These are phyloP conservation scores for Pleurozium schreberi DNA, from an alignment of 225 moss, liverwort and hornwort species.

Conservation along the genomic window DNA sequence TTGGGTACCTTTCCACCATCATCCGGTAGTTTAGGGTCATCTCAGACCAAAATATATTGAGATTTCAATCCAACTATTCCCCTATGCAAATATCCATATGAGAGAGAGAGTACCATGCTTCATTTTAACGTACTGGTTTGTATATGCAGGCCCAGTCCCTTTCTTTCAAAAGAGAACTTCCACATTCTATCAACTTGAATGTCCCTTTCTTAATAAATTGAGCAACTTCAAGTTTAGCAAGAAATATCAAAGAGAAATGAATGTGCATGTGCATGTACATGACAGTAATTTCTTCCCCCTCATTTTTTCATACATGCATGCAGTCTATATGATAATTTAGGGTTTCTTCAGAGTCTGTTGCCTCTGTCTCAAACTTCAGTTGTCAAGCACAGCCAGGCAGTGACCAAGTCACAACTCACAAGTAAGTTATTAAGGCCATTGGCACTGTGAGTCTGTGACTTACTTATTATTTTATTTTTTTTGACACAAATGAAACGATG, in stretches of 20 bases:
- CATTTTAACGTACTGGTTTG: background rate
- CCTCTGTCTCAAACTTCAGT: background rate
- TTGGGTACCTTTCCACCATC: too few relatives aligned
- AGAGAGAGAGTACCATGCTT: background rate
- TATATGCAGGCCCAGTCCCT: background rate
- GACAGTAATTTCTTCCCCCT: too few relatives aligned
- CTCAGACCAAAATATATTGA: too few relatives aligned
- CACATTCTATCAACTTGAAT: background rate
- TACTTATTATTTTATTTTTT: too few relatives aligned
- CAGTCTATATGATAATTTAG: background rate
- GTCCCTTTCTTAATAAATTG: background rate
- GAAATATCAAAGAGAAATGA: background rate
- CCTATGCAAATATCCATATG: too few relatives aligned
- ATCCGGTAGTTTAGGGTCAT: too few relatives aligned
- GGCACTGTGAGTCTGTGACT: too few relatives aligned
- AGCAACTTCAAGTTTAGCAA: background rate
- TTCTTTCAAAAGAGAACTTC: too few relatives aligned
- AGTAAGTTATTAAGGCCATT: background rate
- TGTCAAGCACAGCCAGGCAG: rapidly evolving
- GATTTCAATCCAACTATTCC: background rate
- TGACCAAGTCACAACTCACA: background rate
- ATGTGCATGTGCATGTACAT: background rate
- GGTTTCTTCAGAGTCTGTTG: background rate
- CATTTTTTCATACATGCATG: background rate
- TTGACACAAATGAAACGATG: too few relatives aligned